Base-by-base conservation (phyloP, 805 yeast species). In the Spathaspora arborariae region DNA sequence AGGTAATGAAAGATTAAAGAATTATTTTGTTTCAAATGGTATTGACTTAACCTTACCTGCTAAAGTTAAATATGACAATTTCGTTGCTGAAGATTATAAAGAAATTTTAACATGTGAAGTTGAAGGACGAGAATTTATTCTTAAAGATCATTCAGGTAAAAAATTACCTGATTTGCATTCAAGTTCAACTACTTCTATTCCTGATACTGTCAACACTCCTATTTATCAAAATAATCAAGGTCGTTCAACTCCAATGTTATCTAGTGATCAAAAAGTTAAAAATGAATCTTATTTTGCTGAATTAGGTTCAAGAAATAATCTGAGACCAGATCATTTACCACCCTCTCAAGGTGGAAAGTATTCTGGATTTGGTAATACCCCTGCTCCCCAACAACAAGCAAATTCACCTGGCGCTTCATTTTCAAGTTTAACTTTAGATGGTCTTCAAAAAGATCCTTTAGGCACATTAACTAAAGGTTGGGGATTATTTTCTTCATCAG, bases 331-430 rank as follows among this genome's bases (percentile, higher is more conserved):
- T 1, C 70, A 85, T 63, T 62, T 89, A 44, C 96, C 92, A 2
- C 98, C 98, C 22, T 85, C 92, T 10, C 89, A 91, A 67, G 98
- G 98, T 51, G 98, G 97, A 43, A 86, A 83, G 62, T 91, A 83
- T 62, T 83, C 81, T 51, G 98, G 98, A 1, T 91, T 92, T 68
- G 98, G 98, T 33, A 87, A 82, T 56, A 78, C 89, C 0, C 88
- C 91, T 3, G 74, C 71, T 20, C 80, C 84, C 22, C 54, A 54
- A 9, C 60, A 56, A 41, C 44, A 42, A 38, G 41, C 51, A 22
- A 40, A 50, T 35, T 52, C 55, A 19, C 57, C 59, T 37, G 79
- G 80, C 1, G 68, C 82, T 7, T 24, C 27, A 24, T 65, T 80
- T 33, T 60, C 84, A 8, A 75, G 76, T 1, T 75, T 88, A 56